Conservation (phyloP, 1,284 basidiomycete species). For the Sanghuangporus baumii region DNA sequence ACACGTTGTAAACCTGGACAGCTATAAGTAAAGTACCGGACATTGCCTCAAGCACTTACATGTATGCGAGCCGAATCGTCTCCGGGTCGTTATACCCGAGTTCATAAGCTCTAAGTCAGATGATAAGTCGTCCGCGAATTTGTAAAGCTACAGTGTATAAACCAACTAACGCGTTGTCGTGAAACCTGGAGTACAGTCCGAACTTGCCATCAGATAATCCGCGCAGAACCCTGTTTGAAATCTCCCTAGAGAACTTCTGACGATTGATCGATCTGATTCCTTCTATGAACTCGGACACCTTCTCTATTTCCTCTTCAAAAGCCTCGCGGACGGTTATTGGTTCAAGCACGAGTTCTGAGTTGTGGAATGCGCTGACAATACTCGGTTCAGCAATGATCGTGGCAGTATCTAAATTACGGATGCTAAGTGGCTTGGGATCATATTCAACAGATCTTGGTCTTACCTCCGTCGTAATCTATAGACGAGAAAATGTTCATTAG, state of each 20-base stretch:
- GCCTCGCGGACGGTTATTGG: constrained; percentile 34
- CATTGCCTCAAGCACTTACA: constrained; percentile 37
- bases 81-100: constrained; percentile 23
- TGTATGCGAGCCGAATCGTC: constrained; percentile 53
- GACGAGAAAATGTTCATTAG: no score
- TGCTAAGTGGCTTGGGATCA: background rate
- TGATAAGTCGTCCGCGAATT: background rate
- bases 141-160: background rate
- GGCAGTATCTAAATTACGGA: constrained; percentile 39
- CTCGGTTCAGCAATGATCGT: constrained; percentile 42
- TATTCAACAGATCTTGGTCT: background rate
- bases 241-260: background rate
- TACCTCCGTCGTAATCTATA: constrained; percentile 59
- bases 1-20: constrained; percentile 45
- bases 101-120: background rate
- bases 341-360: constrained; percentile 8
- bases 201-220: constrained; percentile 46
- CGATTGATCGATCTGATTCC: background rate
- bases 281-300: constrained; percentile 21
- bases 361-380: constrained; percentile 19
- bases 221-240: constrained; percentile 32
- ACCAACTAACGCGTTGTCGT: constrained; percentile 40
- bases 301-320: constrained; percentile 43
- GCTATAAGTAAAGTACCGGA: background rate
- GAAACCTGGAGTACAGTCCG: constrained; percentile 57